Evolutionary conservation across 495 filamentous ascomycete genomes (phyloP).

Genomic region (Penicillium paradoxum): DNA sequence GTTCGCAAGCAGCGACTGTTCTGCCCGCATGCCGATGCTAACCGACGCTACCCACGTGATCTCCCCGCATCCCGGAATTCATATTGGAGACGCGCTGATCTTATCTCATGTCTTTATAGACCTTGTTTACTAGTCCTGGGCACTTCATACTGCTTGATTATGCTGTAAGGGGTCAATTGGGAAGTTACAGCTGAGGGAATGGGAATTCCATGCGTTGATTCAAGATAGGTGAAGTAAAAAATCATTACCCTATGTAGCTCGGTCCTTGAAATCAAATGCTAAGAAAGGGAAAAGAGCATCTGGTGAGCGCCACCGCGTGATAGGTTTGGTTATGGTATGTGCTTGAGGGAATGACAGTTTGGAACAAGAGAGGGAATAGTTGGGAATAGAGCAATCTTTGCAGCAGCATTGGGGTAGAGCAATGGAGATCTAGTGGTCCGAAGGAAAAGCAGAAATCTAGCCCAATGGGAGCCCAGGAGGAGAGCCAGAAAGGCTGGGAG

Average conservation of each 20-base stretch:
- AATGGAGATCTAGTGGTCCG: no score
- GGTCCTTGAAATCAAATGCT: no score
- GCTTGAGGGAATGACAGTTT: no score
- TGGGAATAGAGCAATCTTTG: not conserved
- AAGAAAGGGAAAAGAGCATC: no score
- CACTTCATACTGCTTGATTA: no score
- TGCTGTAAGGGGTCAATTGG: not conserved
- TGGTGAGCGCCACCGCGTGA: no score
- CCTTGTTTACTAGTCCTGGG: not conserved
- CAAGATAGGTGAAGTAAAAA: not conserved
- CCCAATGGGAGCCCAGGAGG: not conserved
- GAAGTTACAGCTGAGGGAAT: not conserved
- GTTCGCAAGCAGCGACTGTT: conserved; percentile 2
- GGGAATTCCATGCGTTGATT: not conserved
- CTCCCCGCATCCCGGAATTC: conserved; percentile 20
- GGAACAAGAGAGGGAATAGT: not conserved
- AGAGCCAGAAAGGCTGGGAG: not conserved
- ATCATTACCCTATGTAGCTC: not conserved
- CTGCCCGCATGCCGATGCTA: conserved; percentile 34
- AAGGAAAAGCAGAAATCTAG: not conserved
- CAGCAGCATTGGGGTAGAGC: no score
- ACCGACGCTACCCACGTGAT: conserved; percentile 39
- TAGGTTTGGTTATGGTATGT: no score
- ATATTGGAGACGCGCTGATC: not conserved
- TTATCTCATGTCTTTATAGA: not conserved